These are phyloP conservation scores for Sarocladiaceae sp. DNA, from an alignment of 2,329 filamentous ascomycete species.

Conservation along the genomic window DNA sequence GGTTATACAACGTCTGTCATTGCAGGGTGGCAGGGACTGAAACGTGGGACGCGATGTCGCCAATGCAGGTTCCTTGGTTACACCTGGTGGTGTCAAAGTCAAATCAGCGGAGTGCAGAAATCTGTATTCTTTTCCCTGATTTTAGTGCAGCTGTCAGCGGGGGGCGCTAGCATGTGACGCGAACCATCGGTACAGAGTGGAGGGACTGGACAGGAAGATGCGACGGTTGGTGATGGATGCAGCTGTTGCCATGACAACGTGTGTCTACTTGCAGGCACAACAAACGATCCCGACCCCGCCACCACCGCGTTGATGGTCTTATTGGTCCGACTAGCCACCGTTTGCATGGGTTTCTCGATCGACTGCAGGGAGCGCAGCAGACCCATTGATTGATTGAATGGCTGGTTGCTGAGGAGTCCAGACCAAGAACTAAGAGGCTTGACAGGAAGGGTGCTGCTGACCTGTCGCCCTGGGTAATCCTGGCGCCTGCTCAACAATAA, in stretches of 20 bases:
- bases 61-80: neutral
- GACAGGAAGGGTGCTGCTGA: neutral
- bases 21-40: neutral
- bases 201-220: neutral
- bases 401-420: conserved; percentile 5
- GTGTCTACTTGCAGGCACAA: neutral
- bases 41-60: neutral
- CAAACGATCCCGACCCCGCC: conserved; percentile 3
- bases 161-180: neutral
- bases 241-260: conserved; percentile 4
- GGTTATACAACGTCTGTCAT: too few species aligned
- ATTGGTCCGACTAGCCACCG: neutral
- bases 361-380: conserved; percentile 1
- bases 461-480: neutral
- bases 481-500: conserved; percentile 1
- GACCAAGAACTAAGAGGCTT: neutral
- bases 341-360: neutral
- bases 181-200: neutral
- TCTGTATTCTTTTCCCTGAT: neutral
- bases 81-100: neutral
- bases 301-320: neutral
- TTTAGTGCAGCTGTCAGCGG: neutral
- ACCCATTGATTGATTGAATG: neutral
- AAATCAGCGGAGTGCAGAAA: neutral
- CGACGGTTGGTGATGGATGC: neutral